Evolutionary conservation across 2,329 filamentous ascomycete species (phyloP), one percentile per base, ranked within the genome.

Genomic region (Botryotinia convoluta): DNA sequence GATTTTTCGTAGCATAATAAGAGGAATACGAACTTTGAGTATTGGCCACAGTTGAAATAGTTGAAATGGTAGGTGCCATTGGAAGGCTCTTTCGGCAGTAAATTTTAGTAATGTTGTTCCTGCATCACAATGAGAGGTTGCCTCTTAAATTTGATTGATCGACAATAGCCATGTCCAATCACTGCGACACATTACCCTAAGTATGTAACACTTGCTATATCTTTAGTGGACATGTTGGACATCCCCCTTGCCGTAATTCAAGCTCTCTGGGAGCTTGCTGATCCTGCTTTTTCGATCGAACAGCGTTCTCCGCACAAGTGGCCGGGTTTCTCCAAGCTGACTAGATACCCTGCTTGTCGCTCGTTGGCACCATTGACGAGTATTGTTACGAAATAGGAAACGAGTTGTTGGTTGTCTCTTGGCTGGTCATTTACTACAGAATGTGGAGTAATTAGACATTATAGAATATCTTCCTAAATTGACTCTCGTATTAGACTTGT

Each of bases 381-480:
- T 35, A 35, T 42, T 72, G 61, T 29, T 72, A 67, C 69, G 2
- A 42, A 65, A 54, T 9, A 35, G 45, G 60, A 65, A 71, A 67
- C 37, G 18, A 51, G 29, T 22, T 39, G 26, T 65, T 71, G 16
- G n/a, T 35, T 44, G 20, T 54, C 42, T 35, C 60, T 71, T 72
- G 22, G 48, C 59, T 64, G 59, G 18, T 67, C 18, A 57, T 67
- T 42, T 54, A 39, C 39, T 42, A 67, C 37, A 44, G 5, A 32
- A 42, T 54, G n/a, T 39, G 61, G 29, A 72, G 37, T 48, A 67
- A 67, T 72, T 72, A 48, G 37, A 67, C 39, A 67, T 45, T n/a
- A 22, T 59, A 20, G 22, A 60, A 45, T 32, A 37, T 35, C 42
- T 45, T 72, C 48, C 48, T 72, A 68, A 54, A 72, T 68, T 42